Evolutionary conservation across 2,329 filamentous ascomycete genomes (phyloP), one percentile per base, ranked within the genome.

Genomic region (Fusarium buharicum): DNA sequence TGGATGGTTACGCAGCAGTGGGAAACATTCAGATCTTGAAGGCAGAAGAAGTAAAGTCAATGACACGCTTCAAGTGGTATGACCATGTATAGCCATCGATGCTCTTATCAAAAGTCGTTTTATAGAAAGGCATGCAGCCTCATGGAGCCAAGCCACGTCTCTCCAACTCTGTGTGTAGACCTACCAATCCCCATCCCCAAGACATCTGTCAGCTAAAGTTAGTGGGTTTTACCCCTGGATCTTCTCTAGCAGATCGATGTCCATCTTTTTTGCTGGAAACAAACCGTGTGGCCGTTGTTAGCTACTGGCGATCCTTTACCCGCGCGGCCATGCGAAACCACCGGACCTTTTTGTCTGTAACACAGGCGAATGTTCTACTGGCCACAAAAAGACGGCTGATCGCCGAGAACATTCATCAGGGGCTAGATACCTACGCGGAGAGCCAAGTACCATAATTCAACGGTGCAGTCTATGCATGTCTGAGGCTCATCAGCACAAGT

Each of bases 261-360:
- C 37, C 38, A 17, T 33, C 30, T 33, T 34, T 24, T 10, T 28
- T 48, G 37, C 12, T 33, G 28, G 50, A 36, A 31, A 64, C 54
- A 51, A 51, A 39, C 34, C 20, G 16, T 20, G 22, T 33, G 22
- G 22, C 17, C 17, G 20, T 37, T 24, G 22, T 24, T 8, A 24
- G 8, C 22, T 24, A 24, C 6, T 37, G 55, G 4, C 20, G 50
- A 55, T 45, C 45, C 27, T 34, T 44, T 69, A 70, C 53, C 67
- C 67, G 67, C 67, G 67, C 67, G 67, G 62, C 51, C 55, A 63
- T 52, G 49, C 67, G 67, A 70, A 69, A 69, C 67, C 62, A 41
- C 48, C 45, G 53, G 41, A 22, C 50, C 52, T 56, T 50, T 56
- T 36, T 49, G 46, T 65, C 62, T 66, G 62, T 66, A 63, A 65